These are phyloP conservation scores for Bretschneidera sinensis DNA, from an alignment of 345 rosid species.

Conservation along the genomic window DNA sequence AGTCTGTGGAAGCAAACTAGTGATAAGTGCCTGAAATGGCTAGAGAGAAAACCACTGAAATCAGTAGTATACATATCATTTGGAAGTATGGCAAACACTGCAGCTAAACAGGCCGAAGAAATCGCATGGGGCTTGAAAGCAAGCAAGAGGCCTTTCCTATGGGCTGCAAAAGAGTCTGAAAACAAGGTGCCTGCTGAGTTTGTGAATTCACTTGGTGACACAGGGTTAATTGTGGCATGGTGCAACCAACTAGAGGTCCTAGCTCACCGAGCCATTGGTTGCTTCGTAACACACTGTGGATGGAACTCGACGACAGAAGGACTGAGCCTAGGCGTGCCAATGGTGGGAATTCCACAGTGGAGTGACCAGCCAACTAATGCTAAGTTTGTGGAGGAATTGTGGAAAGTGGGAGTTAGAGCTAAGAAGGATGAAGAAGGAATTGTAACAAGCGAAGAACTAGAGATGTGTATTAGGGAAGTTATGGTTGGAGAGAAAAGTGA, in stretches of 20 bases:
- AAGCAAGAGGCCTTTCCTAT: conserved; percentile 32
- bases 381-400: conserved; percentile 36
- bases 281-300: conserved; percentile 46
- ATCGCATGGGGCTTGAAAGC: conserved; percentile 38
- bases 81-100: conserved; percentile 43
- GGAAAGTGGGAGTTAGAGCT: conserved; percentile 39
- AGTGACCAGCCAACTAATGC: conserved; percentile 49
- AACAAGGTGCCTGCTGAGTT: conserved; percentile 20
- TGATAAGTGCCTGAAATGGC: conserved; percentile 61
- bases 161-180: conserved; percentile 32
- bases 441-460: conserved; percentile 39
- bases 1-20: conserved; percentile 55
- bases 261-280: conserved; percentile 37
- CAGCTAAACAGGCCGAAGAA: conserved; percentile 34
- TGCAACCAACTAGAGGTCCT: conserved; percentile 49
- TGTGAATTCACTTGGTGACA: conserved; percentile 19
- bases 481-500: conserved; percentile 41
- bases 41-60: conserved; percentile 25
- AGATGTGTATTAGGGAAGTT: conserved; percentile 39
- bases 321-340: conserved; percentile 38
- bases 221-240: conserved; percentile 42
- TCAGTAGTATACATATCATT: conserved; percentile 48
- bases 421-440: conserved; percentile 25
- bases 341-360: conserved; percentile 36
- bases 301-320: conserved; percentile 51